These are phyloP conservation scores for Eucalyptus albens DNA, from an alignment of 345 rosid genomes.

Conservation along the genomic window DNA sequence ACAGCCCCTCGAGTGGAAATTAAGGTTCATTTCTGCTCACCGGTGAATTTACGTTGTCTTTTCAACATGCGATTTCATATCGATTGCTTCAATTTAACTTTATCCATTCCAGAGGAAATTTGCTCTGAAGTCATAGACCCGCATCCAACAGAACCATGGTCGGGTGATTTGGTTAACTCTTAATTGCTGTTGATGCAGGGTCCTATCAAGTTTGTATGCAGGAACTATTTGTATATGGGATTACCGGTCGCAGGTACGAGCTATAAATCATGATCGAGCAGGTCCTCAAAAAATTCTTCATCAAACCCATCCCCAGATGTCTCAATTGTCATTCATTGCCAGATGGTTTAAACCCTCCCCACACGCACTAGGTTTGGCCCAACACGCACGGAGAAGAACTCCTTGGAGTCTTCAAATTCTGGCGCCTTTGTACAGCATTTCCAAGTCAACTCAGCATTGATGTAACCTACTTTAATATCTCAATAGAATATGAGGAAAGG, in stretches of 20 bases:
- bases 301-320: too few relatives aligned
- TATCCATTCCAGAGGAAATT: constrained; percentile 21
- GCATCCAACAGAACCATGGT: constrained; percentile 41
- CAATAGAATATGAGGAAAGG: too few relatives aligned
- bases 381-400: neutral
- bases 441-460: neutral
- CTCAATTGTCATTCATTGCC: neutral
- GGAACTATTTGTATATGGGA: constrained; percentile 40
- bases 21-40: constrained; percentile 9
- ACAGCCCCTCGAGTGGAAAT: constrained; percentile 43
- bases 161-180: neutral
- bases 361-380: neutral
- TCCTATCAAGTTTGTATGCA: constrained; percentile 27
- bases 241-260: constrained; percentile 63
- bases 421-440: neutral
- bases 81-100: neutral
- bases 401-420: neutral
- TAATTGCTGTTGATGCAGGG: constrained; percentile 11
- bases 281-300: too few relatives aligned
- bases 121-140: constrained; percentile 36
- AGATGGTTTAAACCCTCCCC: neutral
- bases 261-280: too few relatives aligned
- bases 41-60: neutral
- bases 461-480: neutral
- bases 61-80: neutral